phyloP scores from a whole-genome alignment of 2,329 filamentous ascomycete genomes.

The Ophiobolus disseminans region DNA sequence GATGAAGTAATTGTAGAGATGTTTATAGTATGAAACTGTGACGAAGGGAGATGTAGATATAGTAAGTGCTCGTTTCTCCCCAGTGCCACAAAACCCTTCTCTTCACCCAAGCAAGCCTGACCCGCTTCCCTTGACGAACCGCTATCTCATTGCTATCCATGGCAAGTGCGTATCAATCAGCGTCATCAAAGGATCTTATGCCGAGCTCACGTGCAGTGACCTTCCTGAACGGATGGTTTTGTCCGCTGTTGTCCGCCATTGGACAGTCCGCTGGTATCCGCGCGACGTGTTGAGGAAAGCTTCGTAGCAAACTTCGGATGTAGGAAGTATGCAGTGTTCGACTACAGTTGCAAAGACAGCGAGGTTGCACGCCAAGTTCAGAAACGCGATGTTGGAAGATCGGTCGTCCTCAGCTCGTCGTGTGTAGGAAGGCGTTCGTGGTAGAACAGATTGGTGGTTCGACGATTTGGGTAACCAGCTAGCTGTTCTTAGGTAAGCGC shows the following conservation, averaged over 20 bases:
- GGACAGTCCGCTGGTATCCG: slow-evolving; percentile 30
- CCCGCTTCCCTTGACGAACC: slow-evolving; percentile 33
- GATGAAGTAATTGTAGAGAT: too few relatives aligned
- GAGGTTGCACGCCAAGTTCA: not conserved
- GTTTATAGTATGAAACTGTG: not conserved
- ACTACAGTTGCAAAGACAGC: too few relatives aligned
- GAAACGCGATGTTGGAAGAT: not conserved
- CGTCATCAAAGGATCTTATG: slow-evolving; percentile 33
- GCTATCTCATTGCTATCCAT: slow-evolving; percentile 19
- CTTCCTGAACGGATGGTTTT: slow-evolving; percentile 20
- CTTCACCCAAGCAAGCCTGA: slow-evolving; percentile 17
- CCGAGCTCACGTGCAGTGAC: slow-evolving; percentile 35
- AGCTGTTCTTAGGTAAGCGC: slow-evolving; percentile 6
- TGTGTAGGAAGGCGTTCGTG: slow-evolving; percentile 1
- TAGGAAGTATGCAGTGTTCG: too few relatives aligned
- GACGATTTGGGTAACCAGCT: slow-evolving; percentile 5
- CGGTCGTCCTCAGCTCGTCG: not conserved
- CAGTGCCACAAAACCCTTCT: slow-evolving; percentile 10
- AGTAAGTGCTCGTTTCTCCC: not conserved
- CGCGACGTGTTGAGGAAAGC: not conserved
- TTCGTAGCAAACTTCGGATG: not conserved
- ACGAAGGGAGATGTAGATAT: not conserved
- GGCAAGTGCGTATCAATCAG: slow-evolving; percentile 18
- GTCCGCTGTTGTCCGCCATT: slow-evolving; percentile 29
- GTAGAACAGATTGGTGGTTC: slow-evolving; percentile 1